phyloP scores from a whole-genome alignment of 805 yeast species.

The Sporopachydermia lactativora region DNA sequence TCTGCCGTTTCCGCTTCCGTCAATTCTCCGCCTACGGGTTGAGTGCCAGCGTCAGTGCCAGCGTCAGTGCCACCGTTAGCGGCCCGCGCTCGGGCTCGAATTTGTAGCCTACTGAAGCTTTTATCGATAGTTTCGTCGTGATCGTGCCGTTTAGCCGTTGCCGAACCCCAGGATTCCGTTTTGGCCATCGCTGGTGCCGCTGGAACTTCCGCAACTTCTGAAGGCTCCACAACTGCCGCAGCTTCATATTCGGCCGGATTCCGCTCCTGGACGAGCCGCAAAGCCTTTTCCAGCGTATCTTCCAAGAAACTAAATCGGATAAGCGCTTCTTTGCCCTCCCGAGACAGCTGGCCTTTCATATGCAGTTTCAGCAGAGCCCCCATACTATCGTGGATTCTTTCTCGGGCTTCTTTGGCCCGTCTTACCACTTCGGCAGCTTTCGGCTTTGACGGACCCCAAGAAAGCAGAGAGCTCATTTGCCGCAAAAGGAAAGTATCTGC shows the following conservation, averaged over 20 bases:
- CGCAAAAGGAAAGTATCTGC: not conserved
- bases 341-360: conserved; percentile 35
- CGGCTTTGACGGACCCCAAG: not conserved
- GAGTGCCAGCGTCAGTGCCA: conserved; percentile 1
- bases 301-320: conserved; percentile 57
- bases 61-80: not conserved
- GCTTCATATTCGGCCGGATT: not conserved
- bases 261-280: conserved; percentile 14
- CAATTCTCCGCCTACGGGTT: not conserved
- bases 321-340: conserved; percentile 65
- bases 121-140: too few relatives aligned
- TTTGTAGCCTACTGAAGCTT: too few relatives aligned
- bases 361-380: conserved; percentile 46
- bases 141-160: too few relatives aligned
- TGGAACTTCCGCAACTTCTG: not conserved
- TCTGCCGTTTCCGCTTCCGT: too few relatives aligned
- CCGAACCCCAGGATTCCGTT: not conserved
- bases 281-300: conserved; percentile 46
- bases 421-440: not conserved
- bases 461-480: not conserved
- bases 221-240: not conserved
- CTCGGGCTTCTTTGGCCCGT: not conserved
- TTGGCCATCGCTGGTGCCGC: not conserved
- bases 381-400: conserved; percentile 33
- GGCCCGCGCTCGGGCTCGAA: not conserved